Base-by-base conservation (phyloP, 2,329 filamentous ascomycete species). In the Ramichloridium luteum region DNA sequence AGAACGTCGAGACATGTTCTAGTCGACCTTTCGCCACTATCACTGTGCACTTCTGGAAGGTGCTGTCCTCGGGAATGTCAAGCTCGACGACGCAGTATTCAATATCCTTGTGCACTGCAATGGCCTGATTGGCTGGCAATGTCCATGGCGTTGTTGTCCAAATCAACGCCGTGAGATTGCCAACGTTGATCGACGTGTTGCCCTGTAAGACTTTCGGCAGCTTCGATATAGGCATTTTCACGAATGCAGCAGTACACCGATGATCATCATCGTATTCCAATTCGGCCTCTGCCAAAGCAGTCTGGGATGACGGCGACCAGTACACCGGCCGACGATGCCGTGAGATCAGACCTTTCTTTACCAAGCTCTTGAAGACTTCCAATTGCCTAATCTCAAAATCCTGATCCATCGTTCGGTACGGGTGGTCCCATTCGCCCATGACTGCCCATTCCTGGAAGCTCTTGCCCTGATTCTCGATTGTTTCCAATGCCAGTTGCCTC, bases 91-190 rank as follows among this genome's bases (percentile, higher is more conserved):
- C 25, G 3, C 67, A 65, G 53, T 96, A 98, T 26, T 74, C 63
- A 38, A 96, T 59, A 23, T 81, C 74, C 5, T 71, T 62, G 46
- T 84, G 75, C 20, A 96, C 69, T 2, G 84, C 86, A 53, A 98
- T 85, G 0, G 83, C 86, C 51, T 74, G 75, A 54, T 98, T 98
- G 2, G 88, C 86, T 1, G 90, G 88, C 4, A 98, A 64, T 0
- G 90, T 98, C 90, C 90, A 98, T 0, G 90, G 90, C 1, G 90
- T 98, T 0, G 90, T 98, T 2, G 90, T 98, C 90, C 90, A 98
- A 31, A 96, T 82, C n/a, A 90, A 69, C n/a, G 80, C 83, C 53
- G 70, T 79, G 8, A 94, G 51, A 4, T 64, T 59, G 3, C 66
- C 65, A 4, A 57, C 43, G 13, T 70, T 53, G 3, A 64, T 45